Evolutionary conservation across 805 yeast genomes (phyloP), one percentile per base, ranked within the genome.

Genomic region (Yamadazyma tumulicola): DNA sequence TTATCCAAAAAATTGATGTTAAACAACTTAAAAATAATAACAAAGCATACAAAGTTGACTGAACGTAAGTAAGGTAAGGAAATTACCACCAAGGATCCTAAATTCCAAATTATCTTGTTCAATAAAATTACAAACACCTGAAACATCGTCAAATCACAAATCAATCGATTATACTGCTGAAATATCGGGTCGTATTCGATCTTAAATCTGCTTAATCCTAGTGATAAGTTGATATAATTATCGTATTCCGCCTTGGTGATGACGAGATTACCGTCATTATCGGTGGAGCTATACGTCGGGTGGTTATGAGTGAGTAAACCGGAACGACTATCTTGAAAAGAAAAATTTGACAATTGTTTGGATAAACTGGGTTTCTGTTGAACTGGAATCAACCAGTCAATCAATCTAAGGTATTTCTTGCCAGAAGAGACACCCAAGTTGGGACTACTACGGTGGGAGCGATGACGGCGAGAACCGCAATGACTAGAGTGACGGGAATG

Each of bases 101-200:
- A 16, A 9, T 46, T 41, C 57, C 56, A 56, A 20, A 44, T 19
- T 7, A 52, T 13, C n/a, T 26, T 29, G 34, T 45, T 51, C 7
- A 43, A 10, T 30, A 45, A 38, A 29, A 48, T 38, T 4, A 47
- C 26, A 10, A 38, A 21, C 6, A 45, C 23, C 11, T 34, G 39
- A 13, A 31, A 23, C 17, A 19, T 21, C 3, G 35, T 30, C 31
- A 54, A 42, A 3, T 42, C 30, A 9, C 39, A 25, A 19, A 56
- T 29, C 7, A 40, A 18, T 18, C 26, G 31, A 9, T 53, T 54
- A 35, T 45, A 55, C 25, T 39, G 38, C 28, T 43, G 48, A 42
- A 55, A 59, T 19, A 45, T 31, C 6, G 60, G 59, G 40, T 57
- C 62, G 24, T 49, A 45, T 14, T 38, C 32, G 19, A 55, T 29